Base-by-base conservation (phyloP, 768 basidiomycete species). In the Leccinum incarnatum region DNA sequence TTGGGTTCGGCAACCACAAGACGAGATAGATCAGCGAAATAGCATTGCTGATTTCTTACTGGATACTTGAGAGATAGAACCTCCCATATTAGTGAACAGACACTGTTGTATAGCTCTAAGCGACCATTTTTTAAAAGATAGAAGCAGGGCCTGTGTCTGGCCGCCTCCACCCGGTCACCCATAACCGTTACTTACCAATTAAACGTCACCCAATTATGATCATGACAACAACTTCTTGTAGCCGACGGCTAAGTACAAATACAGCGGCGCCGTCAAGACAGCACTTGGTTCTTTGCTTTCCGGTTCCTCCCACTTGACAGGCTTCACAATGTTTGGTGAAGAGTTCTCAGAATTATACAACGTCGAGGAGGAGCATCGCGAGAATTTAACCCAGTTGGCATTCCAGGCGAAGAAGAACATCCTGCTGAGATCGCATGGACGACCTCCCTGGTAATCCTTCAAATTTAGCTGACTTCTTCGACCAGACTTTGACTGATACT, bases 381-480 rank as follows among this genome's bases (percentile, higher is more conserved):
- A 36, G 12, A 59, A 60, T 51, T 34, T 58, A 19, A 58, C 68
- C 17, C 62, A 66, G 54, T 52, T 29, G 29, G 29, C 68, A 17
- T 68, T 65, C 40, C 69, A 69, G 45, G 62, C 69, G 8, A 86
- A 76, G 65, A 83, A 92, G 76, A 94, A 93, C 66, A 89, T 84
- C 2, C 77, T 94, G 25, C 75, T 94, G 36, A 88, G 86, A 51
- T 91, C 89, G 34, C 92, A 94, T 74, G 92, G 92, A 51, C 81
- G 92, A 50, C 89, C 89, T 51, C 91, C 92, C 66, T 93, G 91
- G 91, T 92, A 72, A 62, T 50, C 50, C 56, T 61, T 64, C 40
- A 57, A 45, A 54, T 2, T 54, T 52, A 29, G 51, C 42, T 56
- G 55, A 23, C 54, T 53, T 61, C 27, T 29, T 42, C 45, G 48